Evolutionary conservation across 129 eudicot genomes (phyloP).

Genomic region (Helichrysum umbraculigerum): DNA sequence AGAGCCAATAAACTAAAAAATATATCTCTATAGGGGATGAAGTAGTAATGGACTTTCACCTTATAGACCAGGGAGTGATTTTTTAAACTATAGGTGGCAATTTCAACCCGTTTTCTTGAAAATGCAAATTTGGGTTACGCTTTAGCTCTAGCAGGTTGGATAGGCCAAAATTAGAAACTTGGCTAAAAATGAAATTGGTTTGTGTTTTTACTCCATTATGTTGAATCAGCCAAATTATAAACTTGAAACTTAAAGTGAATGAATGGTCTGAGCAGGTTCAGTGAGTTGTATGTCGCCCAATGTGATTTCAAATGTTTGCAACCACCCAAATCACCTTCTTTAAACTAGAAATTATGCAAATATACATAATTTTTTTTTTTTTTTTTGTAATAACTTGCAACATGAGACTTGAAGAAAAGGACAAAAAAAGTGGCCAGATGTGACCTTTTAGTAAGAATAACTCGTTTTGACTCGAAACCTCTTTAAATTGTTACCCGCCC

Average conservation of each 20-base stretch:
- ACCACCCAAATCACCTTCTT: background rate
- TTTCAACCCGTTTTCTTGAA: background rate
- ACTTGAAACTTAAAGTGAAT: background rate
- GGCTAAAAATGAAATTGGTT: background rate
- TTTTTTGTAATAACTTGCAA: background rate
- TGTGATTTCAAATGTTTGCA: background rate
- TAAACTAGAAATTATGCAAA: background rate
- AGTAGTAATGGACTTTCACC: background rate
- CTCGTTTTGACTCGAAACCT: background rate
- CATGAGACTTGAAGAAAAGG: too few species aligned
- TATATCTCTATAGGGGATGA: too few species aligned
- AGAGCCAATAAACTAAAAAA: too few species aligned
- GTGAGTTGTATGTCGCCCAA: background rate
- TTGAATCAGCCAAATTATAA: background rate
- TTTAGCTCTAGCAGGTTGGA: background rate
- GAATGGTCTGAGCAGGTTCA: background rate
- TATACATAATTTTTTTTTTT: too few species aligned
- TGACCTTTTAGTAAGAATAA: background rate
- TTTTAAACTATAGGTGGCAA: background rate
- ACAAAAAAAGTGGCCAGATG: background rate
- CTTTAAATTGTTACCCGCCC: background rate
- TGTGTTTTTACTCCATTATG: background rate
- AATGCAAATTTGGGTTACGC: background rate
- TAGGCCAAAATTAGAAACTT: background rate
- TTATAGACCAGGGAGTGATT: background rate